A percentile compares a stretch with the other conserved stretches of the same genome.
Conservation (phyloP, 305 asterid species). For the Ajuga reptans region DNA sequence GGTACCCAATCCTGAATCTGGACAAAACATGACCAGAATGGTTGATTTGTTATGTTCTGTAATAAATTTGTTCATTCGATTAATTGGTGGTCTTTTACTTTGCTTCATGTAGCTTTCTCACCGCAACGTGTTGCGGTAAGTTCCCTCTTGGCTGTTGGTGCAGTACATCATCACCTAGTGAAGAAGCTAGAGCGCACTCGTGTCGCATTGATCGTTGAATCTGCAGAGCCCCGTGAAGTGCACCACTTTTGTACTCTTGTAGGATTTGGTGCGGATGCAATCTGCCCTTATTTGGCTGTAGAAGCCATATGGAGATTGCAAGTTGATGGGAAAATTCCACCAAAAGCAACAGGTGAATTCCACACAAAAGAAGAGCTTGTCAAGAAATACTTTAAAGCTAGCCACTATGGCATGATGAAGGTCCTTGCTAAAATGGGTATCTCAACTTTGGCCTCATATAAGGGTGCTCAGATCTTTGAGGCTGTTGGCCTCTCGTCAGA, state of each 20-base stretch:
- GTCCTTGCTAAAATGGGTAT: slow-evolving; percentile 99
- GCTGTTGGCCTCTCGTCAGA: slow-evolving; percentile 99
- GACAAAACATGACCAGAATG: not conserved
- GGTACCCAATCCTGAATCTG: slow-evolving; percentile 36
- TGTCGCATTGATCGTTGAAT: slow-evolving; percentile 77
- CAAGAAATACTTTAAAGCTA: slow-evolving; percentile 72
- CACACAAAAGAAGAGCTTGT: slow-evolving; percentile 81
- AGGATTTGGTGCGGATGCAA: slow-evolving; percentile 97
- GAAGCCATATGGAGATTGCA: slow-evolving; percentile 96
- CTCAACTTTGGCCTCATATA: slow-evolving; percentile 96
- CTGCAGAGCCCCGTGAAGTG: slow-evolving; percentile 99
- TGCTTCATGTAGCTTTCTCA: slow-evolving; percentile 62
- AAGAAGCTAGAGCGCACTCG: slow-evolving; percentile 89
- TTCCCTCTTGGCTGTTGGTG: slow-evolving; percentile 94
- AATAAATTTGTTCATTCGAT: slow-evolving; percentile 2
- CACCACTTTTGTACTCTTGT: slow-evolving; percentile 97
- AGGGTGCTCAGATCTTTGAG: slow-evolving; percentile 99
- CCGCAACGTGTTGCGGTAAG: slow-evolving; percentile 76
- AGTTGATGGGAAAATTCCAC: slow-evolving; percentile 91
- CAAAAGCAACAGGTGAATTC: slow-evolving; percentile 72
- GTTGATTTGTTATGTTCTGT: not conserved
- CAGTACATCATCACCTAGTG: slow-evolving; percentile 95
- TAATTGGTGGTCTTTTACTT: slow-evolving; percentile 5
- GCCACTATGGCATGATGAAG: slow-evolving; percentile 94
- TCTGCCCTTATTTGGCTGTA: slow-evolving; percentile 88